Base-by-base conservation (phyloP, 441 rosid genomes). In the Hura crepitans region DNA sequence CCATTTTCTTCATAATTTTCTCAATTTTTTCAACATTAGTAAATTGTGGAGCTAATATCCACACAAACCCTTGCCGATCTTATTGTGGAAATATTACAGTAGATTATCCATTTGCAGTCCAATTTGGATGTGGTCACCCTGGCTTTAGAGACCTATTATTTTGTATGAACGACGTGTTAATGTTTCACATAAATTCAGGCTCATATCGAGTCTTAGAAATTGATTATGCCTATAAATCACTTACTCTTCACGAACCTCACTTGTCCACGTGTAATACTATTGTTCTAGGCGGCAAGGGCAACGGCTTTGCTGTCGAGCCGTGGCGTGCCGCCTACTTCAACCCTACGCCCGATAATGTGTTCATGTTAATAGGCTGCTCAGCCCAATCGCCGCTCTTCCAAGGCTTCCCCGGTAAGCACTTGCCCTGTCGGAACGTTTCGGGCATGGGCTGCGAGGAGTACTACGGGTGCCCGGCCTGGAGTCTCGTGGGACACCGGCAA, bases 381-480 rank as follows among this genome's bases (percentile, higher is more conserved):
- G 73, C 87, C 7, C 35, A 71, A 39, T 89, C 95, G 0, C 85
- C 92, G 0, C 84, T 87, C 58, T 89, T 89, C 83, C 87, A 85
- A 35, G 96, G 97, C 1, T 91, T 93, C 77, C 96, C 97, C 0
- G 87, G 74, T 56, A 83, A 82, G 83, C 97, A 88, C 70, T n/a
- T 91, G 54, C 94, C 98, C 0, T 93, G 96, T 55, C 82, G 86
- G 56, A 93, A 93, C 22, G 89, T 93, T 35, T 89, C 97, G 0
- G 95, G 95, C 0, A 91, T 89, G 96, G 92, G 98, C 18, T 93
- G 96, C 14, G 96, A 91, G 76, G 95, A 89, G 39, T 91, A 91
- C 76, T 86, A 85, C 37, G 81, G 75, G 0, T 93, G 97, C 67
- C 93, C 89, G 1, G 92, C 87, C 0, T 93, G 98, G 98, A 71